These are phyloP conservation scores for Helenozyma rhizophorensis DNA, from an alignment of 805 yeast genomes.

Conservation along the genomic window DNA sequence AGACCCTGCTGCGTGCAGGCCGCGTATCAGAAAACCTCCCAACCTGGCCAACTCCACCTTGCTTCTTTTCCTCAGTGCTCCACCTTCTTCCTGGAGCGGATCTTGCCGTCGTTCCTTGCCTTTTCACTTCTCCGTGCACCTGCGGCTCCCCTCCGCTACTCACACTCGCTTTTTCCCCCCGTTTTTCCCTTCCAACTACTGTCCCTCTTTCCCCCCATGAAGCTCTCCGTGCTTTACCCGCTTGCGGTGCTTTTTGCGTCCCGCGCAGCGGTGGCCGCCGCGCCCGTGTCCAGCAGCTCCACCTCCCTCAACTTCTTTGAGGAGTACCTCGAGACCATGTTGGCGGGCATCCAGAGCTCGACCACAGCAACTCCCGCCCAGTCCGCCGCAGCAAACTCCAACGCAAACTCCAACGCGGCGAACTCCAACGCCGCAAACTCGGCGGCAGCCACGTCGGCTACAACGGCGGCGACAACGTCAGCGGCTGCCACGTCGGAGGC, in stretches of 20 bases:
- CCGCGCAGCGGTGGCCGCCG: constrained; percentile 6
- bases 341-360: neutral
- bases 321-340: neutral
- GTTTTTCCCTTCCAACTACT: constrained; percentile 15
- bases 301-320: constrained; percentile 1
- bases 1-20: too few relatives aligned
- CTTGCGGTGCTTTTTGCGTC: constrained; percentile 6
- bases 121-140: too few relatives aligned
- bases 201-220: constrained; percentile 20
- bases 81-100: too few relatives aligned
- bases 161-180: too few relatives aligned
- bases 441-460: neutral
- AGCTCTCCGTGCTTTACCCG: constrained; percentile 2
- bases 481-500: neutral
- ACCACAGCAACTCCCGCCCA: too few relatives aligned
- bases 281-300: neutral
- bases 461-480: neutral
- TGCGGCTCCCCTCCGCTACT: too few relatives aligned
- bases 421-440: neutral
- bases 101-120: too few relatives aligned
- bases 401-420: neutral
- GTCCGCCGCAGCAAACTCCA: neutral
- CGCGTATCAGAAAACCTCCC: too few relatives aligned
- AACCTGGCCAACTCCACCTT: too few relatives aligned
- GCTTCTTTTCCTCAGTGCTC: too few relatives aligned